Evolutionary conservation across 2,329 filamentous ascomycete species (phyloP).

Genomic region (Colletotrichum destructivum): DNA sequence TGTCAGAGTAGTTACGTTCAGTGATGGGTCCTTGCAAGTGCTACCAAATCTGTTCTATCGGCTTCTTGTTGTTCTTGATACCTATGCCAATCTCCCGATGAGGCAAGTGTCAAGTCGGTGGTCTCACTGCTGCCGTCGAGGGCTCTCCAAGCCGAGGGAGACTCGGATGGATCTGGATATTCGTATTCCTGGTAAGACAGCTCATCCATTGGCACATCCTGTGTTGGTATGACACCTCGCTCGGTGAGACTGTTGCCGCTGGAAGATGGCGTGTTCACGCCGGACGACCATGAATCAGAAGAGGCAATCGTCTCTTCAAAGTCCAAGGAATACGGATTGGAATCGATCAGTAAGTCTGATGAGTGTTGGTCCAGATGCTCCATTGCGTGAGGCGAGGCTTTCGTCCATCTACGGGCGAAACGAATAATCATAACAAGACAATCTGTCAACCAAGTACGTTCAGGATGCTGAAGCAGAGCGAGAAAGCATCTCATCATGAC

Average conservation of each 20-base stretch:
- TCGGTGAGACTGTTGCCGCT: not conserved
- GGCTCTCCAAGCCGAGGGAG: not conserved
- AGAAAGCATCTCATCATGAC: not conserved
- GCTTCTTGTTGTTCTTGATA: constrained; percentile 5
- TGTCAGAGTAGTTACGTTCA: constrained; percentile 2
- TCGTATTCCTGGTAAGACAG: not conserved
- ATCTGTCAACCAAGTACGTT: not conserved
- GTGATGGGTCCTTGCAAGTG: not conserved
- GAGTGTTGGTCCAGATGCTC: not conserved
- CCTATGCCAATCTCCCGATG: not conserved
- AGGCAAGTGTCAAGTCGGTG: not conserved
- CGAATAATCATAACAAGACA: not conserved
- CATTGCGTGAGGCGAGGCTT: not conserved
- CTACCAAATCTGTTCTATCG: not conserved
- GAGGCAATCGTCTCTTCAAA: not conserved
- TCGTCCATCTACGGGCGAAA: not conserved
- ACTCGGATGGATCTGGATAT: not conserved
- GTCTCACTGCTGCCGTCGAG: not conserved
- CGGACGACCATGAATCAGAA: constrained; percentile 1
- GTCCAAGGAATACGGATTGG: constrained; percentile 1
- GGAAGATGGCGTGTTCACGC: constrained; percentile 4
- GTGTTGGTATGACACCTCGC: not conserved
- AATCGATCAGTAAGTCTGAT: not conserved
- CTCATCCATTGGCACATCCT: not conserved
- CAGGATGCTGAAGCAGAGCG: not conserved